Conservation (phyloP, 345 rosid species). For the Microthlaspi erraticum region DNA sequence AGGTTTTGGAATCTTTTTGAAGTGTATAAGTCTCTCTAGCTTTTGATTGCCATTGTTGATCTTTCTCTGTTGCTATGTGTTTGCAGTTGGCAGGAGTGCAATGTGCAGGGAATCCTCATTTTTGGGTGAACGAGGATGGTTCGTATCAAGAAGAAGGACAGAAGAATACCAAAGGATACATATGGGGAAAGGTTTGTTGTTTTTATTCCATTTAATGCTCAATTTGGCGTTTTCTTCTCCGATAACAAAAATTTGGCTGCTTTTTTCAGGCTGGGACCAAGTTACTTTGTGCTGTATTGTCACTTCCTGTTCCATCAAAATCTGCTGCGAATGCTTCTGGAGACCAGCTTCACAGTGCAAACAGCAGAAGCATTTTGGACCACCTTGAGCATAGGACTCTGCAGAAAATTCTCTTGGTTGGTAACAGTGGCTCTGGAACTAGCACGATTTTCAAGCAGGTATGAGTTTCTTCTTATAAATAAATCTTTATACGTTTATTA, state of each 20-base stretch:
- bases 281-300: slow-evolving; percentile 87
- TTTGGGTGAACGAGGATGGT: slow-evolving; percentile 99
- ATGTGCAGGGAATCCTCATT: slow-evolving; percentile 99
- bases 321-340: slow-evolving; percentile 59
- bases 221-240: slow-evolving; percentile 3
- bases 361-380: slow-evolving; percentile 73
- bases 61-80: slow-evolving; percentile 1
- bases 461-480: slow-evolving; percentile 24
- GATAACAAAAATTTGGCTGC: too few species aligned
- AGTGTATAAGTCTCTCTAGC: slow-evolving; percentile 8
- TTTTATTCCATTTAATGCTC: not conserved
- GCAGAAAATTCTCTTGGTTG: slow-evolving; percentile 89
- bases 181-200: slow-evolving; percentile 92
- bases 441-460: slow-evolving; percentile 99
- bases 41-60: slow-evolving; percentile 21
- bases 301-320: slow-evolving; percentile 93
- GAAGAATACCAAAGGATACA: slow-evolving; percentile 93
- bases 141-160: slow-evolving; percentile 99
- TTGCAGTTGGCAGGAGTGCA: slow-evolving; percentile 99
- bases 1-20: slow-evolving; percentile 55
- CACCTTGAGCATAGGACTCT: slow-evolving; percentile 73
- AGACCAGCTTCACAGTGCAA: slow-evolving; percentile 59
- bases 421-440: slow-evolving; percentile 87
- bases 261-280: slow-evolving; percentile 78
- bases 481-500: not conserved